Evolutionary conservation across 768 basidiomycete species (phyloP).

Genomic region (Xerocomus brunneocitrinus): DNA sequence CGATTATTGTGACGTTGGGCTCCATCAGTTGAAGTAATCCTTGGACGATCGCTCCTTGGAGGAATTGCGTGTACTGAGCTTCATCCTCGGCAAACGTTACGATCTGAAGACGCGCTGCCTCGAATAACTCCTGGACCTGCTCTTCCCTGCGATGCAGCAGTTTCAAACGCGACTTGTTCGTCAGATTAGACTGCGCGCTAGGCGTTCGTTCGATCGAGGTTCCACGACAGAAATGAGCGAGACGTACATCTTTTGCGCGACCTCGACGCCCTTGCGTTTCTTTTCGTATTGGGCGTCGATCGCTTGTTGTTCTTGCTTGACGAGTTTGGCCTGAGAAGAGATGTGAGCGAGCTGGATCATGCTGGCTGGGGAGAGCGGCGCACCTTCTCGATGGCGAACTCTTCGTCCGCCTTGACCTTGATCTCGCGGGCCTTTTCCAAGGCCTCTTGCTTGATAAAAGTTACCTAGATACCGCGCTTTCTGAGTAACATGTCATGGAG

Average conservation of each 20-base stretch:
- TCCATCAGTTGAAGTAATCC: slow-evolving; percentile 82
- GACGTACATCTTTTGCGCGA: slow-evolving; percentile 94
- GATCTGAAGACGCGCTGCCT: slow-evolving; percentile 60
- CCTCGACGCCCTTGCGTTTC: slow-evolving; percentile 90
- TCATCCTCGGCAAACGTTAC: slow-evolving; percentile 59
- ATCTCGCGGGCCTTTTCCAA: slow-evolving; percentile 97
- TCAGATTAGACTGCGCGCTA: slow-evolving; percentile 92
- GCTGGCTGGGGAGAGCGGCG: not conserved
- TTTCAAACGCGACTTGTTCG: slow-evolving; percentile 91
- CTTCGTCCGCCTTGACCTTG: slow-evolving; percentile 95
- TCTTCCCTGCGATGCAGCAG: slow-evolving; percentile 90
- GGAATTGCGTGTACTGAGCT: slow-evolving; percentile 71
- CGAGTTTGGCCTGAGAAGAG: slow-evolving; percentile 77
- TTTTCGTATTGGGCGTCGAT: slow-evolving; percentile 95
- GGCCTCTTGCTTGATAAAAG: slow-evolving; percentile 99
- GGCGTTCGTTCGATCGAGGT: slow-evolving; percentile 2
- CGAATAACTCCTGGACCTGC: slow-evolving; percentile 85
- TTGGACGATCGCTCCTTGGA: slow-evolving; percentile 83
- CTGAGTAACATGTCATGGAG: slow-evolving; percentile 2
- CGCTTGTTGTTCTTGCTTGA: slow-evolving; percentile 91
- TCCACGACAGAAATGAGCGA: not conserved
- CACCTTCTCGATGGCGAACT: slow-evolving; percentile 98
- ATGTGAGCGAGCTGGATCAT: not conserved
- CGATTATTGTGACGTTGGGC: slow-evolving; percentile 57
- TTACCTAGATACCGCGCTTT: slow-evolving; percentile 51